Conservation (phyloP, 2,329 filamentous ascomycete genomes). For the Nigrograna mackinnonii region DNA sequence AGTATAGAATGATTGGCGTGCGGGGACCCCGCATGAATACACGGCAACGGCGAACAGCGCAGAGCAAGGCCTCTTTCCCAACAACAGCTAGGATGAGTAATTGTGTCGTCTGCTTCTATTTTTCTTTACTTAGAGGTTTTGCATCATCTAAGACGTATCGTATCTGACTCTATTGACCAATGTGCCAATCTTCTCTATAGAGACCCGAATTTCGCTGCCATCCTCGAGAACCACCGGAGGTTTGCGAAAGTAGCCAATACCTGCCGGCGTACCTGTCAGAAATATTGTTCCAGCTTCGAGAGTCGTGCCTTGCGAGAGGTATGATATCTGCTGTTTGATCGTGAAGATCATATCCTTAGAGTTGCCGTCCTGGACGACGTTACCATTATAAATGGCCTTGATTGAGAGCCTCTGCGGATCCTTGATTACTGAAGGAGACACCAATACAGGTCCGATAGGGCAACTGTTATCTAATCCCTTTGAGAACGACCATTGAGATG, state of each 20-base stretch:
- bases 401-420: conserved; percentile 33
- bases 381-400: background rate
- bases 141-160: too few species aligned
- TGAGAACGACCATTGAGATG: conserved; percentile 54
- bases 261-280: conserved; percentile 48
- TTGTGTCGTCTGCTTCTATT: too few species aligned
- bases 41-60: too few species aligned
- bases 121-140: too few species aligned
- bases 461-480: conserved; percentile 47
- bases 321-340: conserved; percentile 45
- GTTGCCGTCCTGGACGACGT: conserved; percentile 1
- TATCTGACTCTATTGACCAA: background rate
- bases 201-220: background rate
- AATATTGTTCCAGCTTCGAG: conserved; percentile 46
- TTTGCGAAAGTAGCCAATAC: background rate
- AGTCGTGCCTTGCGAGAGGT: conserved; percentile 43
- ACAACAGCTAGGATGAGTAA: too few species aligned
- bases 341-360: conserved; percentile 42
- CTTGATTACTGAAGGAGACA: conserved; percentile 30
- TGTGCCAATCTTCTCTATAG: background rate
- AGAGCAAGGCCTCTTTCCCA: too few species aligned
- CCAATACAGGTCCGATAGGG: conserved; percentile 34
- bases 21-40: too few species aligned
- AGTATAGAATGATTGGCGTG: too few species aligned
- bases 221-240: background rate